Base-by-base conservation (phyloP, 1,284 basidiomycete genomes). In the Thecaphora thlaspeos region DNA sequence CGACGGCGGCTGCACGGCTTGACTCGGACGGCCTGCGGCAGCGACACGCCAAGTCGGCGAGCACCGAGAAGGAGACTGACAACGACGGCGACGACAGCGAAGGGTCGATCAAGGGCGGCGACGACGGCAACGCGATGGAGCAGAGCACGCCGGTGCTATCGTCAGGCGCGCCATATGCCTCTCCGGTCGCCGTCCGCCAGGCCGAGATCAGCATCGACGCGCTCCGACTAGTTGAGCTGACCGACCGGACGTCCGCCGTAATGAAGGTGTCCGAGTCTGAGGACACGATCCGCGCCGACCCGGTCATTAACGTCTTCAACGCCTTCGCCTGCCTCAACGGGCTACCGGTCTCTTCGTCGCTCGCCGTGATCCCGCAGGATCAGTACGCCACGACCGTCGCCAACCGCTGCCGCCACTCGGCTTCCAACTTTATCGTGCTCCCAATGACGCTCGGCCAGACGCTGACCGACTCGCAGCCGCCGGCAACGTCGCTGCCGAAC, bases 201-300 rank as follows among this genome's bases (percentile, higher is more conserved):
- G 60, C 61, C 21, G 49, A 61, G 44, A 66, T 71, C 42, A 61
- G 53, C 36, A 55, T 73, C 48, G 64, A 69, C 22, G 70, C 71
- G 7, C 53, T 74, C 23, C 64, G 71, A 18, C 60, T 73, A 3
- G 64, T 74, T 42, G 91, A 93, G 75, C 82, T 95, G 48, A 89
- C 90, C 9, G 87, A 87, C 47, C 87, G 91, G 60, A 89, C 90
- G 0, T 91, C 88, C 10, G 89, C 88, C 0, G 87, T 94, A 26
- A 84, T 94, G 79, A 87, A 85, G 71, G 88, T 88, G 1, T 86
- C 89, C 46, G 86, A 86, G 30, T 84, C 83, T 1, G 85, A 88
- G 49, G 81, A 82, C 42, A 79, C 85, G 15, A 80, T 88, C 47
- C 83, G 83, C 43, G 85, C 84, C 53, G 92, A 96, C 75, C 85